phyloP scores from a whole-genome alignment of 305 asterid genomes.

The Solanum aculeatissimum region DNA sequence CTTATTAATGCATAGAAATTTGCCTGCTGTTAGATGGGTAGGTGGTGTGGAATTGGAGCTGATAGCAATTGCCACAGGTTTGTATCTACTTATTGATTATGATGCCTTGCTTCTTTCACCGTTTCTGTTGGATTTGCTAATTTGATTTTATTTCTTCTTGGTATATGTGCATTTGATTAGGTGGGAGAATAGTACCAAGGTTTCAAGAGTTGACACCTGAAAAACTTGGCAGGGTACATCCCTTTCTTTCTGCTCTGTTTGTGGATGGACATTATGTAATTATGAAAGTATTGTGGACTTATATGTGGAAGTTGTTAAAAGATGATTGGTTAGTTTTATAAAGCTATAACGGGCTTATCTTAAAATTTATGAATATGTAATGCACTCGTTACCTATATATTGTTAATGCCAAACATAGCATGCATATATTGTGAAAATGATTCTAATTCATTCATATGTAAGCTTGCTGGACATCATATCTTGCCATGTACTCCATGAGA shows the following conservation, averaged over 20 bases:
- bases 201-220: constrained; percentile 91
- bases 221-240: constrained; percentile 64
- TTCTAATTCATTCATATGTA: background rate
- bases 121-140: background rate
- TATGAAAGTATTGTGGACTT: background rate
- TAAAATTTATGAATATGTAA: background rate
- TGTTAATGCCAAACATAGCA: background rate
- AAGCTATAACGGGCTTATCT: background rate
- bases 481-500: background rate
- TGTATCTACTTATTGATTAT: background rate
- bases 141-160: background rate
- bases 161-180: constrained; percentile 15
- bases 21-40: constrained; percentile 97
- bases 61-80: constrained; percentile 96
- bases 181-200: constrained; percentile 98
- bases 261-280: background rate
- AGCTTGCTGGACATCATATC: background rate
- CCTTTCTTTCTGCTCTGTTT: background rate
- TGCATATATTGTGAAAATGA: background rate
- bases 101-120: background rate
- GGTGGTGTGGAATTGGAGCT: constrained; percentile 96
- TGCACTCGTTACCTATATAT: background rate
- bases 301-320: background rate
- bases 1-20: constrained; percentile 73
- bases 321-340: background rate